Conservation (phyloP, 306 rosid genomes). For the Astragalus membranaceus region DNA sequence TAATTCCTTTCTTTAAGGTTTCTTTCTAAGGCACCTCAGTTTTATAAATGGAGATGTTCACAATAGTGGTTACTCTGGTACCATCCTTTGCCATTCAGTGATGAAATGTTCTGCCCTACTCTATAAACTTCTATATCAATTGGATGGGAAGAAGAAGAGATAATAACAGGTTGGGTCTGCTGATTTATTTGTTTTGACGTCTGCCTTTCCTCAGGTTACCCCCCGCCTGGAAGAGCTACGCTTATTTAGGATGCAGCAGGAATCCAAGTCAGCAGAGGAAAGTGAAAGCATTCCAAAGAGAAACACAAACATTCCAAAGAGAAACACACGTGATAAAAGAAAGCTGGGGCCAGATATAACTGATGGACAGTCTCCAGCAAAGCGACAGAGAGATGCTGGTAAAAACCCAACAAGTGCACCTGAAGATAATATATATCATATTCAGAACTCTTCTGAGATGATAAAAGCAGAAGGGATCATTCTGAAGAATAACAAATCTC, state of each 20-base stretch:
- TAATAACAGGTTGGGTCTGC: not conserved
- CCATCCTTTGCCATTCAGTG: not conserved
- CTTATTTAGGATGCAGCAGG: conserved; percentile 60
- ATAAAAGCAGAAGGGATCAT: conserved; percentile 31
- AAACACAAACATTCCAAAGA: conserved; percentile 39
- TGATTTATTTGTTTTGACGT: not conserved
- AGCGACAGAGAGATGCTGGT: conserved; percentile 51
- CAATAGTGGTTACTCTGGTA: too few relatives aligned
- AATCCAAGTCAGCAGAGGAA: conserved; percentile 50
- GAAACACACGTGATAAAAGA: conserved; percentile 62
- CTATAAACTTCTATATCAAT: not conserved
- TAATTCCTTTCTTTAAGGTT: too few relatives aligned
- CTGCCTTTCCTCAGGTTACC: conserved; percentile 44
- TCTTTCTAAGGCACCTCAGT: too few relatives aligned
- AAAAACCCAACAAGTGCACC: conserved; percentile 36
- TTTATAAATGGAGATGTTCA: too few relatives aligned
- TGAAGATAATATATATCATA: conserved; percentile 39
- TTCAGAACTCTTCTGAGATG: conserved; percentile 27
- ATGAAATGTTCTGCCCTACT: not conserved
- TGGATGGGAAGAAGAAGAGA: not conserved
- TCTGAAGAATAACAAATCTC: conserved; percentile 29
- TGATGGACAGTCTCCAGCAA: conserved; percentile 48
- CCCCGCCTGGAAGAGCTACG: conserved; percentile 74
- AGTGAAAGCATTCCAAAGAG: conserved; percentile 44
- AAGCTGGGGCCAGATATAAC: conserved; percentile 44